Base-by-base conservation (phyloP, 2,329 filamentous ascomycete genomes). In the Blastomyces parvus region DNA sequence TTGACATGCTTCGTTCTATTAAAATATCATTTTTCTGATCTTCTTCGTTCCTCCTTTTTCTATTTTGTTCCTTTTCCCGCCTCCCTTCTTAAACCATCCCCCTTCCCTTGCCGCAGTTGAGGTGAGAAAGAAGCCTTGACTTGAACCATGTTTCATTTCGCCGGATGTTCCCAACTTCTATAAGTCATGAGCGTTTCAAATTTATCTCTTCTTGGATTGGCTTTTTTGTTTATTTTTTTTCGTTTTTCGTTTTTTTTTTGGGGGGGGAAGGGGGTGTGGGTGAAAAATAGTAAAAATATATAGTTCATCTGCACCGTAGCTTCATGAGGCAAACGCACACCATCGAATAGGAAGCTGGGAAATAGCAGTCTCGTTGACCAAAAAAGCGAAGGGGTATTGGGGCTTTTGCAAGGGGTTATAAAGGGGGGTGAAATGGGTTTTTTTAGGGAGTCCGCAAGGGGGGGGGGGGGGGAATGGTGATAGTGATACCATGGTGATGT, bases 221-320 rank as follows among this genome's bases (percentile, higher is more conserved):
- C 46, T 11, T 13, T 48, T 48, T 48, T 22, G 22, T 25, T 13
- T 22, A 11, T 48, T 48, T 3, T 52, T 52, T 52, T 52, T 52
- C 11, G 2, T n/a, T 48, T 48, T 30, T 30, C 6, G 2, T 5
- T 30, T 30, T 30, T 30, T 30, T 30, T 30, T 30, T 30, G 2
- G 30, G 30, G 30, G 30, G 30, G 30, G 30, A 30, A 5, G 30
- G n/a, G n/a, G n/a, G n/a, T n/a, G n/a, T 48, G 17, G 2, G n/a
- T 5, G n/a, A 48, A 48, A 52, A 53, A 48, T 48, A 48, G n/a
- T 8, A 48, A 30, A 52, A 52, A 27, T 52, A 30, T n/a, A n/a
- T n/a, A 52, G 17, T 53, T 56, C 53, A 56, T 40, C 53, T 56
- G 30, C 53, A 36, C 53, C 53, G 8, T 56, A 38, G 33, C 53